A percentile compares a stretch with the other conserved stretches of the same genome.
Evolutionary conservation across 495 filamentous ascomycete species (phyloP).

Genomic region (Aspergillus sclerotioniger): DNA sequence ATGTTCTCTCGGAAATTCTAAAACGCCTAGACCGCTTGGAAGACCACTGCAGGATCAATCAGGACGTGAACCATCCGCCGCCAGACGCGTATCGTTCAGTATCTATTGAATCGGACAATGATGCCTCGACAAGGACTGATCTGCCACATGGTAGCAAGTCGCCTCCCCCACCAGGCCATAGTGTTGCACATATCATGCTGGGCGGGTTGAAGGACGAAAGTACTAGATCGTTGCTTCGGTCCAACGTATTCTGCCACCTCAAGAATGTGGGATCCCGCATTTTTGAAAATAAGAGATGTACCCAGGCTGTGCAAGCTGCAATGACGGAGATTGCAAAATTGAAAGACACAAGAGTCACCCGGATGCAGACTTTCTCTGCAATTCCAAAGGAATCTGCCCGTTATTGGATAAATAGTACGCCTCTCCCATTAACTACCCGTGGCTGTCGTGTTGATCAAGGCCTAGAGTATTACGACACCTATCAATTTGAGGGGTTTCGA

Average conservation of each 20-base stretch:
- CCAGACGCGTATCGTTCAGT: conserved; percentile 5
- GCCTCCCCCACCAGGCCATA: neutral
- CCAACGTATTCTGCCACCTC: conserved; percentile 22
- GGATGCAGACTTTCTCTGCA: neutral
- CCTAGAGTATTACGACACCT: conserved; percentile 15
- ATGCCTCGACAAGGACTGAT: neutral
- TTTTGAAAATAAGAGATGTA: conserved; percentile 15
- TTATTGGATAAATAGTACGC: conserved; percentile 6
- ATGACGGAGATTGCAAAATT: conserved; percentile 13
- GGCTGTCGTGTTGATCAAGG: too few relatives aligned
- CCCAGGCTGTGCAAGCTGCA: conserved; percentile 14
- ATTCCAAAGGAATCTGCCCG: conserved; percentile 14
- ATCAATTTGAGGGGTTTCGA: conserved; percentile 23
- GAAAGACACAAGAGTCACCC: neutral
- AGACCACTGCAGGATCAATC: conserved; percentile 17
- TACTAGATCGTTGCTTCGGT: conserved; percentile 6
- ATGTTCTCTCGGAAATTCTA: conserved; percentile 17
- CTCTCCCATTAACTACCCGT: too few relatives aligned
- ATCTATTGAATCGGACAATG: conserved; percentile 7
- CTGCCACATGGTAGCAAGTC: neutral
- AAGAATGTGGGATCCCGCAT: conserved; percentile 10
- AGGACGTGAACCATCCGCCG: neutral
- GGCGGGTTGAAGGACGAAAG: conserved; percentile 10
- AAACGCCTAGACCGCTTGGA: conserved; percentile 22
- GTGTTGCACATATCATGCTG: conserved; percentile 4